Conservation (phyloP, 495 filamentous ascomycete genomes). For the Penicillium atrosanguineum region DNA sequence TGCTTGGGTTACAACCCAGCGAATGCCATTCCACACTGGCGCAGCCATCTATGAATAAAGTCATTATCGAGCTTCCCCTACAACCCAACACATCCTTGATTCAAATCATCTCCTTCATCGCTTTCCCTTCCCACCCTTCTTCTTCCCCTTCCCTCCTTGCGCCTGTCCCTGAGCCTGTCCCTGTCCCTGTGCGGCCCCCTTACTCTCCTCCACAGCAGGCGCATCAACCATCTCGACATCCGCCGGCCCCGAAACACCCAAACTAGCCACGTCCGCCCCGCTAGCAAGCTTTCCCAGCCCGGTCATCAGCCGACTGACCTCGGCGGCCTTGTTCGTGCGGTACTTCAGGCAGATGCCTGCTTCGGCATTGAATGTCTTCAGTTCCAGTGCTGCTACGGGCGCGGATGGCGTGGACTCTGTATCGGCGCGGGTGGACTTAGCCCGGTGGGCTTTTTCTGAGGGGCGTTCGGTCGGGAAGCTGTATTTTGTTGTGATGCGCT, state of each 20-base stretch:
- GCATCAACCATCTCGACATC: slow-evolving; percentile 43
- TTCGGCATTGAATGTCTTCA: slow-evolving; percentile 87
- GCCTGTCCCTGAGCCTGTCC: slow-evolving; percentile 6
- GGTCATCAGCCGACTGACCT: slow-evolving; percentile 78
- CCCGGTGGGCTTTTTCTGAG: slow-evolving; percentile 23
- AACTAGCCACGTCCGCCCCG: slow-evolving; percentile 56
- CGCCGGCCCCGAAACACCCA: slow-evolving; percentile 42
- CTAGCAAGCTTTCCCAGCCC: slow-evolving; percentile 66
- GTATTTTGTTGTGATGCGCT: slow-evolving; percentile 80
- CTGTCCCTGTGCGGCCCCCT: slow-evolving; percentile 2
- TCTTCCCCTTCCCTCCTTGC: slow-evolving; percentile 33
- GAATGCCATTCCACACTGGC: neutral
- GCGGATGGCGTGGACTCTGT: slow-evolving; percentile 19
- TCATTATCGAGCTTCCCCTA: slow-evolving; percentile 14
- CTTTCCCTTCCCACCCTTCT: slow-evolving; percentile 25
- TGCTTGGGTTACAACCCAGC: neutral
- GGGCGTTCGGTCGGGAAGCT: slow-evolving; percentile 53
- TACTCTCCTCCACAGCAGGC: slow-evolving; percentile 17
- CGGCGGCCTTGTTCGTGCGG: slow-evolving; percentile 83
- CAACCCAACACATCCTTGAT: neutral
- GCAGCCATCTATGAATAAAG: slow-evolving; percentile 1
- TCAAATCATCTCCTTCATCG: slow-evolving; percentile 1
- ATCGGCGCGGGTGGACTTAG: slow-evolving; percentile 20
- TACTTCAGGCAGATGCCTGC: slow-evolving; percentile 86
- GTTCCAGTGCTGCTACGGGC: slow-evolving; percentile 62